Evolutionary conservation across 208 protist species (phyloP), one percentile per base, ranked within the genome.

Genomic region (Leishmania tarentolae): DNA sequence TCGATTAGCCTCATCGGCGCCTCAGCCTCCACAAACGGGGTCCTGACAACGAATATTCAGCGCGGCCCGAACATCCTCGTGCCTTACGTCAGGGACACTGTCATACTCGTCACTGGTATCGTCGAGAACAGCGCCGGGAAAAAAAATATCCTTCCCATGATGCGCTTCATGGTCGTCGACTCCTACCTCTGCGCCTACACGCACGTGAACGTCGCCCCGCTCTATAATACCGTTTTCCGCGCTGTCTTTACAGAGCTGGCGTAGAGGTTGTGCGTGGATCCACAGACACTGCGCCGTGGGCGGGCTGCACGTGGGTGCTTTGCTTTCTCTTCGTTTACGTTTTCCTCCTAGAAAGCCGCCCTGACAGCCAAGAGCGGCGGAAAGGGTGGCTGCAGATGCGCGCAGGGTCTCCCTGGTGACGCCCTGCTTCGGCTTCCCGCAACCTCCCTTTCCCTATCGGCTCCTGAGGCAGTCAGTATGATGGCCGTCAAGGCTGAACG

Each of bases 1-100:
- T 75, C 81, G 6, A 78, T 84, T 35, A 69, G 53, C 40, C 81
- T 84, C 11, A 80, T 84, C 52, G 81, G 81, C 24, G 78, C 81
- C 31, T 84, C 78, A n/a, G 76, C 76, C 69, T 73, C 53, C 46
- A 1, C 70, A 8, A 74, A 84, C 31, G 81, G 81, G 40, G 78
- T 44, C 17, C 28, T 75, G 70, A 75, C 81, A n/a, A 84, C 81
- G 21, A 7, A 47, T 13, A 70, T 84, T 40, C 76, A 77, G 70
- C 5, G 13, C 7, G 81, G 81, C 47, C 77, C 63, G 59, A 81
- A 65, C 59, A 65, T 84, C 37, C 47, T 84, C 6, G 66, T 84
- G 11, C 81, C 81, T 3, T 84, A 78, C 81, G 40, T 44, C 17
- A 15, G 47, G 35, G 78, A 84, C 69, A 78, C 81, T 21, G 78